Percentiles rank a stretch among this genome's conserved stretches.
phyloP scores from a whole-genome alignment of 345 rosid species.

The Corymbia maculata region DNA sequence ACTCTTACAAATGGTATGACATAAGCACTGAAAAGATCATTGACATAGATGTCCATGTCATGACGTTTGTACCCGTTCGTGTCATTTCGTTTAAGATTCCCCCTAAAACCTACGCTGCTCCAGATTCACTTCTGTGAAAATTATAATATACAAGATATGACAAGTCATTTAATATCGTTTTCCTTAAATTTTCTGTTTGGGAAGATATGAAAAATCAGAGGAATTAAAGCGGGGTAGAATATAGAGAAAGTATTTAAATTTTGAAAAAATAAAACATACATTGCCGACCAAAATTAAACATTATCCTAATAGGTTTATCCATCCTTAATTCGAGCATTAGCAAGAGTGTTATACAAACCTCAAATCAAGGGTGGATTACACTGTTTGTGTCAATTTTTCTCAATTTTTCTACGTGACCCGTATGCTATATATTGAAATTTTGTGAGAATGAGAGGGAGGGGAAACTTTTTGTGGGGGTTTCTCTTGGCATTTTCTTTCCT shows the following conservation, averaged over 20 bases:
- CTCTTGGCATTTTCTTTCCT: neutral
- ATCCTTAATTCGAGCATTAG: too few relatives aligned
- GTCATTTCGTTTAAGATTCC: neutral
- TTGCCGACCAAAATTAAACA: too few relatives aligned
- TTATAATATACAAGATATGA: neutral
- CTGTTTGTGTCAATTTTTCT: neutral
- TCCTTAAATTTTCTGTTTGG: neutral
- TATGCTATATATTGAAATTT: neutral
- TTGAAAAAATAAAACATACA: too few relatives aligned
- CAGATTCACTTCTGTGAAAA: too few relatives aligned
- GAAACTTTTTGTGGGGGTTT: neutral
- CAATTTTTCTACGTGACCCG: neutral
- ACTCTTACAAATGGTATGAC: neutral
- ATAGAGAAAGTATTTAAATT: too few relatives aligned
- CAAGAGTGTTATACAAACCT: too few relatives aligned
- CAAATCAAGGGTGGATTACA: too few relatives aligned
- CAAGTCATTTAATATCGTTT: too few relatives aligned
- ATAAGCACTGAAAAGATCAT: neutral
- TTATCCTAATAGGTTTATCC: too few relatives aligned
- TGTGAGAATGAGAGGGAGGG: neutral
- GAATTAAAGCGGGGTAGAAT: too few relatives aligned
- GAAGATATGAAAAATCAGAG: neutral
- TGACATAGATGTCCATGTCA: neutral
- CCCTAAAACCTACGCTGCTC: neutral
- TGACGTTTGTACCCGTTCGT: neutral